Evolutionary conservation across 2,329 filamentous ascomycete genomes (phyloP).

Genomic region (Ascochyta clinopodiicola): DNA sequence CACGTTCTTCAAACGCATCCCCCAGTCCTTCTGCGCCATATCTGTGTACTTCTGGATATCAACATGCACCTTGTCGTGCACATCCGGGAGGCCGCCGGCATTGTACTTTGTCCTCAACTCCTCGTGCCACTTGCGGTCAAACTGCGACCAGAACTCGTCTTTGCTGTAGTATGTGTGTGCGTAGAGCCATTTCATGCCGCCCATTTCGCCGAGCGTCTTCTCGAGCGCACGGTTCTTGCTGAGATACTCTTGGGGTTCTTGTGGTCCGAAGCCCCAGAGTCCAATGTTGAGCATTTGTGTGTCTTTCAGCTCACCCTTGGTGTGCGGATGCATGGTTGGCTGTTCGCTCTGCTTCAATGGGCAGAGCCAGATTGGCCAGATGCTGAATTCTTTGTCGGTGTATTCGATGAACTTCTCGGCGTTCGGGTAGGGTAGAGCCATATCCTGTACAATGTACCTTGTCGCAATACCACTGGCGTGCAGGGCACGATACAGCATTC

Average conservation of each 20-base stretch:
- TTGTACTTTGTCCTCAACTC: constrained; percentile 63
- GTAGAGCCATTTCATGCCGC: constrained; percentile 74
- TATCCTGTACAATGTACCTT: constrained; percentile 70
- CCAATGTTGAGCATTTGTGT: constrained; percentile 62
- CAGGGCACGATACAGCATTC: constrained; percentile 70
- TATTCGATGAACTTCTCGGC: constrained; percentile 54
- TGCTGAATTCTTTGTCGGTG: constrained; percentile 48
- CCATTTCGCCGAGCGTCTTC: constrained; percentile 62
- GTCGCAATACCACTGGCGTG: constrained; percentile 67
- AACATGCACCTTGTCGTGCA: constrained; percentile 71
- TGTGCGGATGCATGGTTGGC: constrained; percentile 45
- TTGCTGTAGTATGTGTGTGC: constrained; percentile 72
- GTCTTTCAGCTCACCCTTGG: constrained; percentile 34
- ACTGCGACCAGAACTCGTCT: constrained; percentile 72
- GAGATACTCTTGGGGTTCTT: constrained; percentile 53
- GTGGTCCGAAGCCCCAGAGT: constrained; percentile 77
- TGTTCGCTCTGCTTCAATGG: constrained; percentile 49
- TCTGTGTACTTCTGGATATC: constrained; percentile 42
- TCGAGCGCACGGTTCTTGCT: constrained; percentile 66
- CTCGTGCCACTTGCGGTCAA: constrained; percentile 67
- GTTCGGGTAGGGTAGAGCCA: constrained; percentile 55
- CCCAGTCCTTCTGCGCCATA: constrained; percentile 33
- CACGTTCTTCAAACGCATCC: constrained; percentile 30
- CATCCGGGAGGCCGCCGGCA: constrained; percentile 65
- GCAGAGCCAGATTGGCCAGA: constrained; percentile 59